Evolutionary conservation across 75 land plant genomes (phyloP), one percentile per base, ranked within the genome.

Genomic region (Larix kaempferi): DNA sequence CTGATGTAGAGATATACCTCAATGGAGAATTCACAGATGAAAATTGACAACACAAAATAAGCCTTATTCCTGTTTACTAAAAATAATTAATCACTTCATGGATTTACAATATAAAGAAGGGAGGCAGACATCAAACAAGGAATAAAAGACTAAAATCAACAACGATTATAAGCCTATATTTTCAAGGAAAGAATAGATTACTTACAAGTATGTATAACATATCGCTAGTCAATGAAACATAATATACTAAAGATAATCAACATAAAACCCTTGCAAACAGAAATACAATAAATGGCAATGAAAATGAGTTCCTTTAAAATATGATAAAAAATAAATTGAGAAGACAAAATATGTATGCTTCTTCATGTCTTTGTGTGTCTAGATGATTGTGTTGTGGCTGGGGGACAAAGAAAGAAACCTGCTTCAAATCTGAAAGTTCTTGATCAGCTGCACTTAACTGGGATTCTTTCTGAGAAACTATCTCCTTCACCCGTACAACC

Each of bases 391-490:
- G 54, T 10, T 11, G 10, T 49, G 54, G 54, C 21, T 6, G 49
- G 39, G 22, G 3, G 71, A 8, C 22, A 39, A 33, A 21, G 71
- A 67, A 23, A 69, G 49, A 69, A 12, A 69, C 73, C 73, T 69
- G 73, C 54, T 69, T 69, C 52, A 69, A 69, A 41, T 39, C 54
- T 69, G 73, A 69, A 69, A 69, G 73, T 8, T 11, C 73, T 41
- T 69, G 44, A n/a, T 69, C 73, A n/a, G 73, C 73, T 69, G 52
- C 73, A 69, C 12, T 41, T 69, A 69, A 39, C 73, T 69, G 49
- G n/a, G 73, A 41, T 41, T 41, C 73, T 69, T 69, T 69, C n/a
- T 69, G 49, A 69, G 73, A 69, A n/a, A 41, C 49, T 41, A 69
- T 69, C 73, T 69, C 39, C 39, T 69, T 69, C 41, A 21, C 54